These are phyloP conservation scores for Vanilla planifolia DNA, from an alignment of 106 monocot species.

Conservation along the genomic window DNA sequence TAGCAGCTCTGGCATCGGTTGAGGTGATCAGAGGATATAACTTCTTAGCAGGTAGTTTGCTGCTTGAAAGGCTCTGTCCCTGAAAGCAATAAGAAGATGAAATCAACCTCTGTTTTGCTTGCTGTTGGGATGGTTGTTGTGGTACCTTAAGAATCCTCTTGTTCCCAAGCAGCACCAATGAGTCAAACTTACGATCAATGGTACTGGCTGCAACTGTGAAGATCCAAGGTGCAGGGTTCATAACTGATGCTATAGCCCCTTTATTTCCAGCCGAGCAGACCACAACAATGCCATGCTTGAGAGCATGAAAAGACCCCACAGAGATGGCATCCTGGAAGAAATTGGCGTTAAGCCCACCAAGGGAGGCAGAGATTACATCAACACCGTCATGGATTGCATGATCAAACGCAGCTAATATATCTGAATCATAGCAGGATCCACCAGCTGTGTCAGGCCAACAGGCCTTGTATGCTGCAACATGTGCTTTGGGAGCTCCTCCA, in stretches of 20 bases:
- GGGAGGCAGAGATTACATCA: slow-evolving; percentile 45
- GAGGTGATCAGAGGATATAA: slow-evolving; percentile 31
- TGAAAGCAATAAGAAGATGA: neutral
- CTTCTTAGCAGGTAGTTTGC: slow-evolving; percentile 13
- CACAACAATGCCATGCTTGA: slow-evolving; percentile 16
- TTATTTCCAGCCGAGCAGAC: slow-evolving; percentile 26
- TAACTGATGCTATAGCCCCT: slow-evolving; percentile 4
- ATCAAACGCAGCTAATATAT: slow-evolving; percentile 37
- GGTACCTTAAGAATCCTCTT: too few relatives aligned
- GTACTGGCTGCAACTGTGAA: slow-evolving; percentile 25
- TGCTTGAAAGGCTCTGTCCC: slow-evolving; percentile 26
- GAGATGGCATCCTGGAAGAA: slow-evolving; percentile 13
- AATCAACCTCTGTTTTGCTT: too few relatives aligned
- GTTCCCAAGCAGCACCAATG: slow-evolving; percentile 19
- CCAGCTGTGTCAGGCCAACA: slow-evolving; percentile 30
- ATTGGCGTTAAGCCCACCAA: slow-evolving; percentile 3
- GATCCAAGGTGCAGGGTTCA: slow-evolving; percentile 23
- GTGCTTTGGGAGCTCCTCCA: slow-evolving; percentile 39
- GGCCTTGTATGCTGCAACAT: slow-evolving; percentile 45
- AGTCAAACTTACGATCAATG: slow-evolving; percentile 18
- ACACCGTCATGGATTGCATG: slow-evolving; percentile 52
- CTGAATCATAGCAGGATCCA: slow-evolving; percentile 8
- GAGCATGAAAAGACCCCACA: slow-evolving; percentile 33
- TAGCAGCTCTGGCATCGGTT: slow-evolving; percentile 10
- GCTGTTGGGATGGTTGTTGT: too few relatives aligned